Percentiles rank a stretch among this genome's conserved stretches.
Conservation (phyloP, 768 basidiomycete species). For the Myochromella boudieri region DNA sequence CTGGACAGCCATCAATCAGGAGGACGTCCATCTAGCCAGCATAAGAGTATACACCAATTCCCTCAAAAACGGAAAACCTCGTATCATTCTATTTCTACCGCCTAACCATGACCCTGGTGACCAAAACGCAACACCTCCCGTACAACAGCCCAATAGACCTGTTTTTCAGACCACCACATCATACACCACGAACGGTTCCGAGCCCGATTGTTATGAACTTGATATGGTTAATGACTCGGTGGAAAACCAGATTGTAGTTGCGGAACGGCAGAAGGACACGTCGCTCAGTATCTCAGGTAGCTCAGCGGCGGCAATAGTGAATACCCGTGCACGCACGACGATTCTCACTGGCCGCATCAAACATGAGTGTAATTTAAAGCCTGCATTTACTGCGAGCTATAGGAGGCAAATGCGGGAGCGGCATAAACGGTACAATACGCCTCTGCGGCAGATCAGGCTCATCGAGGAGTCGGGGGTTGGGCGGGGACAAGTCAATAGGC, state of each 20-base stretch:
- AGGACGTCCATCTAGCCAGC: conserved; percentile 80
- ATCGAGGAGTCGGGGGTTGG: conserved; percentile 75
- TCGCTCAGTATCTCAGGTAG: conserved; percentile 34
- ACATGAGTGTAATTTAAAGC: conserved; percentile 76
- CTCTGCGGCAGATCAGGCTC: conserved; percentile 62
- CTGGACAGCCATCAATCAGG: conserved; percentile 73
- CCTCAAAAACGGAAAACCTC: conserved; percentile 46
- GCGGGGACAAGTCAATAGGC: conserved; percentile 71
- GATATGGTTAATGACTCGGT: conserved; percentile 85
- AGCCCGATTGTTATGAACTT: conserved; percentile 79
- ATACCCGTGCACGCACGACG: conserved; percentile 69
- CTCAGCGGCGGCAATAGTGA: conserved; percentile 41
- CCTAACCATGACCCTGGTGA: conserved; percentile 48
- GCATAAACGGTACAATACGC: conserved; percentile 64
- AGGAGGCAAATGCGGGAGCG: conserved; percentile 72
- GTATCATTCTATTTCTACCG: conserved; percentile 68
- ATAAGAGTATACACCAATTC: conserved; percentile 73
- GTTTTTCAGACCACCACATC: conserved; percentile 33
- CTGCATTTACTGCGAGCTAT: conserved; percentile 66
- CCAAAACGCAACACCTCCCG: conserved; percentile 12
- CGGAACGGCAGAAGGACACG: conserved; percentile 73
- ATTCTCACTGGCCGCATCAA: conserved; percentile 79
- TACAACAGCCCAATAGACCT: conserved; percentile 33
- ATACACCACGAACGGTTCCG: conserved; percentile 33
- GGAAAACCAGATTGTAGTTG: conserved; percentile 84